Conservation (phyloP, 257 asterid species). For the Primulina huaijiensis region DNA sequence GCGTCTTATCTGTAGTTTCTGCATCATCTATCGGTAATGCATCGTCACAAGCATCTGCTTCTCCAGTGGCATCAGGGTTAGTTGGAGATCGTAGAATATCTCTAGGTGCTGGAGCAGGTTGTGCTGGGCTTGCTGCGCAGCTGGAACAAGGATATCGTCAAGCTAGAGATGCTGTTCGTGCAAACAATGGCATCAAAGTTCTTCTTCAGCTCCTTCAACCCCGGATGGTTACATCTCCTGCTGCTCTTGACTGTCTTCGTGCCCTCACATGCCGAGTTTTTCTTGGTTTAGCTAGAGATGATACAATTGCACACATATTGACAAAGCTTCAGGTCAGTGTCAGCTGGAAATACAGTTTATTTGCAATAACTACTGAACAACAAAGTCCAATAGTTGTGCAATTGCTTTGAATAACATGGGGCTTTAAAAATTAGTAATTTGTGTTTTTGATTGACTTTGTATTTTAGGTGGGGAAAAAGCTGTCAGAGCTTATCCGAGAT, state of each 20-base stretch:
- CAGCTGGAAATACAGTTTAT: conserved; percentile 7
- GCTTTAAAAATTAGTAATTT: conserved; percentile 4
- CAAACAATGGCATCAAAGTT: conserved; percentile 92
- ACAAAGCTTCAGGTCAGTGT: conserved; percentile 86
- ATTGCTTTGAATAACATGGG: conserved; percentile 1
- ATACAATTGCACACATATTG: conserved; percentile 92
- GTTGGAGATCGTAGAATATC: conserved; percentile 98
- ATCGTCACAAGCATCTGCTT: conserved; percentile 49
- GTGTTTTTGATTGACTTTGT: conserved; percentile 20
- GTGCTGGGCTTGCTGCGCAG: conserved; percentile 98
- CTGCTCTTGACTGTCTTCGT: conserved; percentile 96
- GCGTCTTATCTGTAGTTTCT: conserved; percentile 39
- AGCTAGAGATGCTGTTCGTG: conserved; percentile 98
- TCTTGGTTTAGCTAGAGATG: conserved; percentile 98
- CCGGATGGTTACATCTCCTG: conserved; percentile 87
- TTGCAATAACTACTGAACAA: conserved; percentile 1
- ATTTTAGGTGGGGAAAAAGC: conserved; percentile 78
- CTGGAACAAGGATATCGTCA: conserved; percentile 92
- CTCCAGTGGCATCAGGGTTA: conserved; percentile 75
- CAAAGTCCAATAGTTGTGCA: not conserved
- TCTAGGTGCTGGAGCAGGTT: conserved; percentile 86
- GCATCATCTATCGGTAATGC: conserved; percentile 38
- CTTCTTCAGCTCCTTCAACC: conserved; percentile 98
- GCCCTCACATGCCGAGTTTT: conserved; percentile 99
- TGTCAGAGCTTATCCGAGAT: conserved; percentile 96